These are phyloP conservation scores for Zygoascus hellenicus DNA, from an alignment of 1,139 yeast species.

Conservation along the genomic window DNA sequence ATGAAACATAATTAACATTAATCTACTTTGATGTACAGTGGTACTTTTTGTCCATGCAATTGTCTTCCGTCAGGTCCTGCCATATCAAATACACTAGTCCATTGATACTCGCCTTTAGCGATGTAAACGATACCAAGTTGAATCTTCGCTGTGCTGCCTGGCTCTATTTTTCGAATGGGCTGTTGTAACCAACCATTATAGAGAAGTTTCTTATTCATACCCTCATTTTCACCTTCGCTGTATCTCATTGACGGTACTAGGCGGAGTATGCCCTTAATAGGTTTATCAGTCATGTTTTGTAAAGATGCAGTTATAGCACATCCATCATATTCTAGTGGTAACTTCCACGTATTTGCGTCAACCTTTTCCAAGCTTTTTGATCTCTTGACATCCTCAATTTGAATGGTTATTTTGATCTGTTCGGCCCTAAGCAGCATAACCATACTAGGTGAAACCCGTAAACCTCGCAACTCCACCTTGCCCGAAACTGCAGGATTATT, in stretches of 20 bases:
- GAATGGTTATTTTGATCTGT: constrained; percentile 38
- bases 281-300: constrained; percentile 24
- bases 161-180: constrained; percentile 40
- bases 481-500: constrained; percentile 42
- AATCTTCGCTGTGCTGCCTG: constrained; percentile 40
- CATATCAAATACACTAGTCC: constrained; percentile 66
- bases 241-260: constrained; percentile 44
- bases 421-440: constrained; percentile 44
- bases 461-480: constrained; percentile 55
- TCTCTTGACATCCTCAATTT: constrained; percentile 23
- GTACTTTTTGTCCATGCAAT: constrained; percentile 34
- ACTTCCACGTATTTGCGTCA: constrained; percentile 17
- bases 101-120: constrained; percentile 70
- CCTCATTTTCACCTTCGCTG: constrained; percentile 23
- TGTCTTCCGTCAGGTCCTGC: constrained; percentile 10
- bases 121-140: constrained; percentile 54
- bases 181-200: constrained; percentile 63
- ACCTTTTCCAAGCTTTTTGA: constrained; percentile 8
- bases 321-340: constrained; percentile 23
- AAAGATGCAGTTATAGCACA: constrained; percentile 22
- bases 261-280: constrained; percentile 54
- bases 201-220: constrained; percentile 21
- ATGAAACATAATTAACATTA: constrained; percentile 6
- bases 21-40: constrained; percentile 32
- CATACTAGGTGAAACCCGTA: constrained; percentile 49